phyloP scores from a whole-genome alignment of 371 early-diverging fungal genomes.

The Mucor racemosus region DNA sequence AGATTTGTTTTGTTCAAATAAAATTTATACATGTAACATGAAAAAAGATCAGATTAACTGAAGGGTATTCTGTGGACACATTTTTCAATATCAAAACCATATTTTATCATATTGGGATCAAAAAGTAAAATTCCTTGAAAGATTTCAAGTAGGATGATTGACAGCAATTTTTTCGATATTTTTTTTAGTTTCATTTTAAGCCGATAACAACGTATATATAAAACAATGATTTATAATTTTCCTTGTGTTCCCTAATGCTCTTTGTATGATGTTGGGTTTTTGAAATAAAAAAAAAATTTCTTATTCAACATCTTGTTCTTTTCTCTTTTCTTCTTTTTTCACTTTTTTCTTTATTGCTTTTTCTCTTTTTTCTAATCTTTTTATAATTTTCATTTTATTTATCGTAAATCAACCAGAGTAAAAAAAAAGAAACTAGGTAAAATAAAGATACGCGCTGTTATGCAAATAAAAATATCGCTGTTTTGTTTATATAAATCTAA shows the following conservation, averaged over 20 bases:
- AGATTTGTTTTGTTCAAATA: background rate
- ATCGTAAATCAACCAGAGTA: background rate
- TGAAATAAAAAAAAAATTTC: slow-evolving; percentile 2
- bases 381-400: background rate
- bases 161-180: background rate
- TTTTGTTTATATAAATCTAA: background rate
- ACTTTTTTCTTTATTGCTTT: background rate
- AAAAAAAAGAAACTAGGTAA: background rate
- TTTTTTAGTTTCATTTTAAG: background rate
- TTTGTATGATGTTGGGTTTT: background rate
- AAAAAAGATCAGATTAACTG: background rate
- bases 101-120: background rate
- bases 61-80: background rate
- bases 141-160: background rate
- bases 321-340: slow-evolving; percentile 2
- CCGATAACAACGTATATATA: background rate
- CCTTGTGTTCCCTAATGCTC: slow-evolving; percentile 9
- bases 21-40: background rate
- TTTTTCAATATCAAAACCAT: background rate
- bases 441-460: background rate
- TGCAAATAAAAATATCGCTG: background rate
- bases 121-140: background rate
- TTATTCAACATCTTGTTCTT: background rate
- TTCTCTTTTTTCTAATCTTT: background rate
- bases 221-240: slow-evolving; percentile 1